These are phyloP conservation scores for Alternaria angustiovoidea DNA, from an alignment of 2,329 filamentous ascomycete genomes.

Conservation along the genomic window DNA sequence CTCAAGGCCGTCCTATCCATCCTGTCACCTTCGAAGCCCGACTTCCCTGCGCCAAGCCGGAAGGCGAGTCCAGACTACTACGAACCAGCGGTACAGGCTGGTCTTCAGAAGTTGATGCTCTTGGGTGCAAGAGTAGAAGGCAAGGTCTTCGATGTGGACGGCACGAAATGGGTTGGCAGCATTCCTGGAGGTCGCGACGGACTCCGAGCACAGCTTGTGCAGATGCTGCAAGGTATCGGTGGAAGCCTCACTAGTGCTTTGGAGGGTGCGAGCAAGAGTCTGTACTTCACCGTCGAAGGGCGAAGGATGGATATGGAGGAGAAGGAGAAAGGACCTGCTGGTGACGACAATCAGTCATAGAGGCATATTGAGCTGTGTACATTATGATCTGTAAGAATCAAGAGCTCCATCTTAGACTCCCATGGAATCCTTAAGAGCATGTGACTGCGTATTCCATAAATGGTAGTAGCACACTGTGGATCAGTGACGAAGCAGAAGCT, in stretches of 20 bases:
- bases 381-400: background rate
- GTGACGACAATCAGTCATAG: slow-evolving; percentile 28
- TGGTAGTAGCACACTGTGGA: background rate
- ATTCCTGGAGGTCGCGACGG: slow-evolving; percentile 85
- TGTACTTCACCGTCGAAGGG: slow-evolving; percentile 90
- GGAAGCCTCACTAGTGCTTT: slow-evolving; percentile 79
- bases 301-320: slow-evolving; percentile 83
- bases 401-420: background rate
- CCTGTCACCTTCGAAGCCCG: slow-evolving; percentile 71
- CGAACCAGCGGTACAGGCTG: slow-evolving; percentile 79
- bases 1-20: slow-evolving; percentile 82
- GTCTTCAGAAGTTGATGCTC: slow-evolving; percentile 84
- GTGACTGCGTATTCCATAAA: background rate
- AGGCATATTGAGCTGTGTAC: background rate
- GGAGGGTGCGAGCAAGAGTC: slow-evolving; percentile 78
- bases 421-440: background rate
- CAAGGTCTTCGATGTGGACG: slow-evolving; percentile 79
- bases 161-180: slow-evolving; percentile 73
- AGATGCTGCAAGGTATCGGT: slow-evolving; percentile 80
- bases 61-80: slow-evolving; percentile 81
- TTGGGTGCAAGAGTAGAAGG: slow-evolving; percentile 88
- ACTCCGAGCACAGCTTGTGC: slow-evolving; percentile 81
- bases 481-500: background rate
- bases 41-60: slow-evolving; percentile 80
- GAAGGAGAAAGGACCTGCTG: slow-evolving; percentile 56